phyloP scores from a whole-genome alignment of 176 grass and related monocot species.

The Musa beccarii region DNA sequence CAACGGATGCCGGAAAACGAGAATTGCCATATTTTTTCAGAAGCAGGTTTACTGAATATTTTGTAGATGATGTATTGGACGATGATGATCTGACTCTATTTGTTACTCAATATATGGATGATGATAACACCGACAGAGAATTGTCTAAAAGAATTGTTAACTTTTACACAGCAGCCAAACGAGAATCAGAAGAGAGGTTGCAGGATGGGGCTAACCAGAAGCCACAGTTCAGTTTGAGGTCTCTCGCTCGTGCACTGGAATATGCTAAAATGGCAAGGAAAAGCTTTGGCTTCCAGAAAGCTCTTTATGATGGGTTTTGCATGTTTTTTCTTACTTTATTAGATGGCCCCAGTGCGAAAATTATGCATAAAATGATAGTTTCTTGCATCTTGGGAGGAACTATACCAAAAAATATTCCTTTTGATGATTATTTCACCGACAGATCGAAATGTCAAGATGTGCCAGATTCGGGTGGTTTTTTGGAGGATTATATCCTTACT shows the following conservation, averaged over 20 bases:
- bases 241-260: conserved; percentile 69
- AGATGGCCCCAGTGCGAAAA: conserved; percentile 69
- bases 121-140: conserved; percentile 27
- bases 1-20: conserved; percentile 87
- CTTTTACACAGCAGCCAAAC: conserved; percentile 86
- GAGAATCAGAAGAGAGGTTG: conserved; percentile 63
- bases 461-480: conserved; percentile 33
- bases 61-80: conserved; percentile 89
- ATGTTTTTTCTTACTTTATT: conserved; percentile 98
- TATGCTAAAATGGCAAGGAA: conserved; percentile 53
- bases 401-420: conserved; percentile 41
- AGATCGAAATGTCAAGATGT: conserved; percentile 23
- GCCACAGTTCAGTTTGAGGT: conserved; percentile 91
- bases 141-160: conserved; percentile 49
- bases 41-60: conserved; percentile 92
- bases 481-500: conserved; percentile 59
- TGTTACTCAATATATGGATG: conserved; percentile 76
- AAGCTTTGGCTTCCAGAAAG: conserved; percentile 64
- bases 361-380: conserved; percentile 61
- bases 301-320: conserved; percentile 94
- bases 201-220: conserved; percentile 96
- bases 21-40: conserved; percentile 78
- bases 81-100: conserved; percentile 73
- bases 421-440: conserved; percentile 44
- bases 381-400: conserved; percentile 43